Evolutionary conservation across 371 early-diverging fungal species (phyloP), one percentile per base, ranked within the genome.

Genomic region (Lichtheimia ramosa): DNA sequence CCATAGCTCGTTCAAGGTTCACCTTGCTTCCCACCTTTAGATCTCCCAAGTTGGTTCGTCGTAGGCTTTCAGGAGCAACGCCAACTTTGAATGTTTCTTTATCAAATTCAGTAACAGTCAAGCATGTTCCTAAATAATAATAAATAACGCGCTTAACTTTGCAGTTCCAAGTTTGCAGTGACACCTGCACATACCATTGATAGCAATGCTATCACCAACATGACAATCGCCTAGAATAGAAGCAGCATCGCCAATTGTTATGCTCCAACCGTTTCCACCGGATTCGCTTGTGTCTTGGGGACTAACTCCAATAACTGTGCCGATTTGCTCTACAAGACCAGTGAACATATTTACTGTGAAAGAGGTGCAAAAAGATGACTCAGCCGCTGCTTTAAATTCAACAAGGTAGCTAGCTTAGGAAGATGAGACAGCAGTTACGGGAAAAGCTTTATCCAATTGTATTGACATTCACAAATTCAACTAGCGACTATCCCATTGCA

Each of bases 1-100:
- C 84, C 85, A 96, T 86, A n/a, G 95, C 95, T 10, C 97, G 84
- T 71, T 98, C 98, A 59, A 98, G 69, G 72, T 98, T 98, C 49
- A 97, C 95, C 4, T 80, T 81, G 57, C 81, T 81, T 23, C 94
- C 95, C 7, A 83, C 85, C 69, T 87, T 83, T 58, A 96, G 76
- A 2, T 85, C 86, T 42, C 91, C 93, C 1, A 96, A 79, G 71
- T 92, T 95, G 8, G 97, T 95, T 63, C 91, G 88, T 61, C 92
- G 83, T 18, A 96, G 80, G 13, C 94, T 96, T 71, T 97, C 97
- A 5, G 97, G 96, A 15, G 96, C 90, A 24, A 95, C 79, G 20
- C 94, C 95, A 23, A 96, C 92, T 71, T 95, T 97, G 83, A 96
- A 96, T 13, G 71, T 73, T 48, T 85, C 85, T 12, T 68, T 67